These are phyloP conservation scores for Aspergillus pseudonomiae DNA, from an alignment of 2,329 filamentous ascomycete species.

Conservation along the genomic window DNA sequence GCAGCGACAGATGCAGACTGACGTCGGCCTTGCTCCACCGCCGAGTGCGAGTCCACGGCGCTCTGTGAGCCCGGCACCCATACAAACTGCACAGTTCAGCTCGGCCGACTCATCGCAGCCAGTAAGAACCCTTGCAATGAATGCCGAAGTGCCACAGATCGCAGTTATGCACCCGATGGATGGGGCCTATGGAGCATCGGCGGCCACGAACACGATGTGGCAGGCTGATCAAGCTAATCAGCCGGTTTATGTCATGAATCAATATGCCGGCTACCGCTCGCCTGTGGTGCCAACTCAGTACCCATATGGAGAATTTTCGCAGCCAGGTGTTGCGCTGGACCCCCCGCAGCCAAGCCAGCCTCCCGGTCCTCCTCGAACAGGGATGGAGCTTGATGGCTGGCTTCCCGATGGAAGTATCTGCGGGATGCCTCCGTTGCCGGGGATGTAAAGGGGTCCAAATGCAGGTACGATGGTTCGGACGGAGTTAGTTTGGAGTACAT, in stretches of 20 bases:
- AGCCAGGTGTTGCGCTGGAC: slow-evolving; percentile 17
- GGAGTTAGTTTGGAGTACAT: neutral
- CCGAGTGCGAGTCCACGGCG: slow-evolving; percentile 6
- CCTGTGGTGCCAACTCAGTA: slow-evolving; percentile 27
- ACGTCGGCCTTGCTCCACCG: slow-evolving; percentile 13
- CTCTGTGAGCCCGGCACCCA: neutral
- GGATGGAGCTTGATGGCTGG: slow-evolving; percentile 37
- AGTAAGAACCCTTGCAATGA: slow-evolving; percentile 20
- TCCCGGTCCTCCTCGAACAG: slow-evolving; percentile 20
- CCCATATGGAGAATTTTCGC: slow-evolving; percentile 25
- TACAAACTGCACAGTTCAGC: slow-evolving; percentile 14
- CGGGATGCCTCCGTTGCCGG: slow-evolving; percentile 32
- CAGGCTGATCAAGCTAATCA: slow-evolving; percentile 24
- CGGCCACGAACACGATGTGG: slow-evolving; percentile 29
- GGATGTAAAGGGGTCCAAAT: slow-evolving; percentile 20
- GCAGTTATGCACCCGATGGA: slow-evolving; percentile 22
- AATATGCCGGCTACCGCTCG: slow-evolving; percentile 22
- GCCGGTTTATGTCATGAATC: slow-evolving; percentile 21
- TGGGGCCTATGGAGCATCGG: slow-evolving; percentile 22
- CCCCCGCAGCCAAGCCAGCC: slow-evolving; percentile 13
- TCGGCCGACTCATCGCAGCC: slow-evolving; percentile 11
- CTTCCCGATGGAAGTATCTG: slow-evolving; percentile 34
- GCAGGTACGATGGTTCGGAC: neutral
- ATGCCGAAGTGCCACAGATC: slow-evolving; percentile 18
- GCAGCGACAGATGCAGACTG: slow-evolving; percentile 23